These are phyloP conservation scores for Sugiyamaella chiloensis DNA, from an alignment of 805 yeast genomes.

Conservation along the genomic window DNA sequence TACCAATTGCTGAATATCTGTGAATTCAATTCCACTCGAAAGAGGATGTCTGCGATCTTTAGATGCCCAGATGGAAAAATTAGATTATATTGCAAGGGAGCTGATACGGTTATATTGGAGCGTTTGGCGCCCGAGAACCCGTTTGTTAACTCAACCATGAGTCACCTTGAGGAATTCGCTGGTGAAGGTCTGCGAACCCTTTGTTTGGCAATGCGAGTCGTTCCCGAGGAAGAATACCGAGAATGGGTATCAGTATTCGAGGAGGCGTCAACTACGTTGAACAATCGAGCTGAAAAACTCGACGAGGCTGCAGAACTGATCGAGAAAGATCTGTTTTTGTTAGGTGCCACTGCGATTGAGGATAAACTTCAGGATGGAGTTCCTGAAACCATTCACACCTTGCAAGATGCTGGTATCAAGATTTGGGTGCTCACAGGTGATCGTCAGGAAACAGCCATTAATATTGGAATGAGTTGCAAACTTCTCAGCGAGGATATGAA, in stretches of 20 bases:
- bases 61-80: constrained; percentile 92
- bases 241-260: constrained; percentile 66
- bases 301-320: constrained; percentile 89
- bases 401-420: constrained; percentile 95
- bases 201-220: constrained; percentile 82
- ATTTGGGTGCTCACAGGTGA: constrained; percentile 99
- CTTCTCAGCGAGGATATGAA: constrained; percentile 95
- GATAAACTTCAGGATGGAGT: constrained; percentile 98
- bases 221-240: constrained; percentile 73
- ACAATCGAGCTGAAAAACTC: constrained; percentile 66
- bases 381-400: constrained; percentile 92
- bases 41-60: constrained; percentile 94
- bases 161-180: constrained; percentile 94
- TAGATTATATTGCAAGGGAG: constrained; percentile 90
- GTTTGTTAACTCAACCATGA: constrained; percentile 76
- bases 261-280: constrained; percentile 78
- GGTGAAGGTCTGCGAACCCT: constrained; percentile 92
- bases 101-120: constrained; percentile 92
- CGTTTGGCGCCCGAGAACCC: constrained; percentile 68
- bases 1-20: constrained; percentile 86
- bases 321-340: constrained; percentile 70
- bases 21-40: constrained; percentile 95
- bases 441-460: constrained; percentile 97
- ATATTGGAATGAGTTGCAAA: constrained; percentile 97
- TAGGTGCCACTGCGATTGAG: constrained; percentile 98